Evolutionary conservation across 495 filamentous ascomycete species (phyloP), one percentile per base, ranked within the genome.

Genomic region (Tuber microsphaerosporum): DNA sequence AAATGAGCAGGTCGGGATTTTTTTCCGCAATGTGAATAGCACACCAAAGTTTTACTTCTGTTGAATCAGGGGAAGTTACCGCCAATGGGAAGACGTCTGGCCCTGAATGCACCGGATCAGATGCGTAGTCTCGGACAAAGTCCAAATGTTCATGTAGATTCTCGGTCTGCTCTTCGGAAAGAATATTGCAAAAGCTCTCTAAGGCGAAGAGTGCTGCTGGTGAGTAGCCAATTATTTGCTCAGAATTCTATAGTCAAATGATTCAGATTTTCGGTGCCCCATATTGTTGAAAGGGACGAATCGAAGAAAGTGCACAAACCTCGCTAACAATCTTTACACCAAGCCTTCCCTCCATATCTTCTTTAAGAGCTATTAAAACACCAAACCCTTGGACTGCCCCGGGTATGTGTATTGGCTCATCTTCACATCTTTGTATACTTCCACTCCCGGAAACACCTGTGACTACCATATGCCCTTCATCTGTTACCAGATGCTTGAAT

Each of bases 381-480:
- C 94, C 94, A 82, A 97, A 98, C 12, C 88, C 86, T 79, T 97
- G 94, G 1, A 97, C 86, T n/a, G 94, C 93, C 20, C 94, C 94
- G 1, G 94, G 94, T 20, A 93, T 92, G 78, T 93, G 93, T 61
- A 97, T 97, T 0, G 94, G 93, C 79, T 97, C 94, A 83, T 98
- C 94, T 83, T 98, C 94, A 83, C 93, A 97, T 61, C 88, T 84
- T 79, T 94, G 92, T 61, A 94, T 85, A 2, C 84, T 88, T 22
- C 89, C 87, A 3, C 73, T 91, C 88, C 73, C 92, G 86, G 75
- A 74, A 74, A 82, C 75, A 17, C 94, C 94, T 8, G 93, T 94
- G 71, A 97, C 90, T 31, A 98, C 89, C 8, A 90, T 91, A 85
- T 98, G 94, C 0, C 94, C 94, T 70, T 88, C 91, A 10, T 93